Percentiles rank a stretch among this genome's conserved stretches.
Evolutionary conservation across 306 rosid species (phyloP).

Genomic region (Pachyrhizus erosus): DNA sequence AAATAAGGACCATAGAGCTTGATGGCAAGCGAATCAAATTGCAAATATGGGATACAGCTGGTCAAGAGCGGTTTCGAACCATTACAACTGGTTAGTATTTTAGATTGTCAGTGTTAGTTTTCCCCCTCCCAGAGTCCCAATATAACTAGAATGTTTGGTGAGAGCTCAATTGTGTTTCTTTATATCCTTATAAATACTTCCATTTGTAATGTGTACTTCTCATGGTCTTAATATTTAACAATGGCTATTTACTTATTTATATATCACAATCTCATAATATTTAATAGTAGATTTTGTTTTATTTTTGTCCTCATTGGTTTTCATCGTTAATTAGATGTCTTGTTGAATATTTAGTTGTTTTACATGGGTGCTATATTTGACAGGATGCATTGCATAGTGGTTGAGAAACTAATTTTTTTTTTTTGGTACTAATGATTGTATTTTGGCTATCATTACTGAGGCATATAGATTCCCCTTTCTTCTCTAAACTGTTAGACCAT

Average conservation of each 20-base stretch:
- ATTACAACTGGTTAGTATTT: constrained; percentile 88
- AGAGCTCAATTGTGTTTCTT: background rate
- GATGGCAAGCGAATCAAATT: constrained; percentile 88
- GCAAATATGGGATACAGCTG: constrained; percentile 99
- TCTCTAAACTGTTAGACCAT: constrained; percentile 14
- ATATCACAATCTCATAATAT: no score
- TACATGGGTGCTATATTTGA: constrained; percentile 13
- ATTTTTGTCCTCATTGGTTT: background rate
- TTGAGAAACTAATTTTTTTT: constrained; percentile 8
- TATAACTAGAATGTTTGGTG: constrained; percentile 5
- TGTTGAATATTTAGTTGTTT: constrained; percentile 25
- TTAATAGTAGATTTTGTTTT: background rate
- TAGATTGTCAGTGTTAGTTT: background rate
- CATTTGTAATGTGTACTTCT: no score
- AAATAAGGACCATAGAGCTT: no score
- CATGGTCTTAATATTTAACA: no score
- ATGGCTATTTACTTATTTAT: no score
- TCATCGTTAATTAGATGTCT: constrained; percentile 17
- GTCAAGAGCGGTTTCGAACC: constrained; percentile 93
- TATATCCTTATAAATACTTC: background rate
- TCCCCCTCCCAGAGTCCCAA: background rate
- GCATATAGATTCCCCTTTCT: constrained; percentile 27
- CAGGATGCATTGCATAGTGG: constrained; percentile 19
- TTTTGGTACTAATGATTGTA: background rate
- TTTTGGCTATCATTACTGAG: constrained; percentile 4